Base-by-base conservation (phyloP, 768 basidiomycete species). In the Daedaleopsis sinensis region DNA sequence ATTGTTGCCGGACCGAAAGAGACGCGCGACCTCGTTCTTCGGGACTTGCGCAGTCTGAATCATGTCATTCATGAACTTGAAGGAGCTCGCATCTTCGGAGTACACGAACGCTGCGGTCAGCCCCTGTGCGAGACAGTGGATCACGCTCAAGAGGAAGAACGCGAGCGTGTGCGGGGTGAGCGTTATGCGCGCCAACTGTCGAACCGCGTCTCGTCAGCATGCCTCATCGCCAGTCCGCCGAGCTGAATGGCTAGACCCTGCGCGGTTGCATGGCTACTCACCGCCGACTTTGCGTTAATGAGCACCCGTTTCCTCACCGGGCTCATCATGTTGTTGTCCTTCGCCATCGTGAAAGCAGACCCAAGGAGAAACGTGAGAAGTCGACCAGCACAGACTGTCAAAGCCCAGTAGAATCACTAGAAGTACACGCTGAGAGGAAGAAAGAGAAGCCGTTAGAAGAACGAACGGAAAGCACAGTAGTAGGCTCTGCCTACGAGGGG, bases 61-160 rank as follows among this genome's bases (percentile, higher is more conserved):
- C 58, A 86, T 78, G 11, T 66, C 65, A 23, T 72, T 66, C 13
- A 81, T 70, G 35, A 84, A 64, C 1, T 65, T 58, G 53, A 69
- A 67, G 63, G 79, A 80, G 27, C 77, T 68, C 8, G 75, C 65
- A 65, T 87, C 84, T 66, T 81, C 61, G 21, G 73, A 74, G 67
- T 76, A 82, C 12, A 85, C 83, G 83, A 38, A 85, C 71, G 57
- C 81, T 70, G 62, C 62, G 43, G 58, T 59, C 36, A 64, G 54
- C 58, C 81, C 84, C 60, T 85, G 84, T 11, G 78, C 71, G 52
- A 84, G 77, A 66, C 82, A 85, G 64, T 82, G 79, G 49, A 83
- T 67, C 44, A 65, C 18, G 57, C 77, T 79, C 62, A 84, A 78
- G 23, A 83, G 59, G 66, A 86, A 82, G 73, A 85, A 87, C 0